Evolutionary conservation across 2,329 filamentous ascomycete genomes (phyloP), one percentile per base, ranked within the genome.

Genomic region (Xylaria sp.): DNA sequence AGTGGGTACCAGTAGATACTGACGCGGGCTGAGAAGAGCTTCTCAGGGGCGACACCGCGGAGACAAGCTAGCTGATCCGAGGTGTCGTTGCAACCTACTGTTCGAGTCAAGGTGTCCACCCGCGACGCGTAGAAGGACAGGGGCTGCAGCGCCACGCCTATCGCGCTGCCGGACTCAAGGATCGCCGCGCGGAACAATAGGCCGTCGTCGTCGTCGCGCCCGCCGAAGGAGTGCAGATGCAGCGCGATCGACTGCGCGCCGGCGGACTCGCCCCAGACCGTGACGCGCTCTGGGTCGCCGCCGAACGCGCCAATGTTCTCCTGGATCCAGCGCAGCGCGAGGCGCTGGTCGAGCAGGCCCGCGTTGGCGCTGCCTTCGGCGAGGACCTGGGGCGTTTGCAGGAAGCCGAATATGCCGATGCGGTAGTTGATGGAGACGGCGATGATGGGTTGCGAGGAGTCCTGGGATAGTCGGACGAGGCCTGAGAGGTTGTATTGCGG

Each of bases 401-500:
- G 72, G 72, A 88, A 89, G 9, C 72, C 73, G 31, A 73, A 70
- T 36, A 71, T 72, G 23, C 73, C 73, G 7, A 77, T 43, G 9
- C 75, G 74, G 58, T 75, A 81, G 76, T 80, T 82, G 62, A 81
- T 65, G 15, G 77, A 75, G 0, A 82, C 80, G 10, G 81, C 69
- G 23, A 82, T 71, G 18, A 81, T 75, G 69, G 86, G 86, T 70
- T 86, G 84, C 55, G 81, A 82, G 39, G 87, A 83, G 2, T 83
- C 78, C 48, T 85, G 83, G 7, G 85, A 83, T 43, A 85, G 82
- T 48, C 83, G 79, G 7, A 92, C 86, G 54, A 91, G 85, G 62
- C 85, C 88, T n/a, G 86, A 88, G 33, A 90, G 81, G 74, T 91
- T 91, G 76, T 91, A 92, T 62, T 89, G 84, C 2, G 85, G 80